Conservation (phyloP, 2,329 filamentous ascomycete genomes). For the Tolypocladium tropicale region DNA sequence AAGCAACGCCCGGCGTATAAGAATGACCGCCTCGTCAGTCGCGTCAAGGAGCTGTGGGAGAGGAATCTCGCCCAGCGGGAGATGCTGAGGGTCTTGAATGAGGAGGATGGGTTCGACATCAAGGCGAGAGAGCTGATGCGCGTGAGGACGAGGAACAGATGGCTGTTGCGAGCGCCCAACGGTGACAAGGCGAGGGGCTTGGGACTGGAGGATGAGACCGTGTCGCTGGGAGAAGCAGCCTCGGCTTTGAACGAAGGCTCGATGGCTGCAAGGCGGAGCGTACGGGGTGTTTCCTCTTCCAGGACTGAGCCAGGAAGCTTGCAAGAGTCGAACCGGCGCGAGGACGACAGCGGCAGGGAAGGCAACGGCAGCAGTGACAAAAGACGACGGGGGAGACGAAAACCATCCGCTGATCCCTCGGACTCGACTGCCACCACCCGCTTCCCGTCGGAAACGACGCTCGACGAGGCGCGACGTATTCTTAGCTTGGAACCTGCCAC, state of each 20-base stretch:
- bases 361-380: slow-evolving; percentile 5
- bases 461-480: slow-evolving; percentile 66
- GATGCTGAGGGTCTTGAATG: slow-evolving; percentile 60
- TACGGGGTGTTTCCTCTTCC: not conserved
- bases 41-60: slow-evolving; percentile 71
- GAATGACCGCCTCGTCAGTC: slow-evolving; percentile 53
- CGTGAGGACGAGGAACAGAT: slow-evolving; percentile 58
- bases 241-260: slow-evolving; percentile 1
- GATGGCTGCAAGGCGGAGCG: not conserved
- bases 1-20: slow-evolving; percentile 65
- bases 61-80: slow-evolving; percentile 60
- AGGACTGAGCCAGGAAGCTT: not conserved
- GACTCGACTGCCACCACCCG: slow-evolving; percentile 62
- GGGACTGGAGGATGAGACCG: slow-evolving; percentile 5
- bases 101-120: slow-evolving; percentile 61
- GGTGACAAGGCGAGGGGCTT: slow-evolving; percentile 36
- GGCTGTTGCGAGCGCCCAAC: slow-evolving; percentile 53
- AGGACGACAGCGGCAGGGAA: not conserved
- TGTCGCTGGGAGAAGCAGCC: slow-evolving; percentile 6
- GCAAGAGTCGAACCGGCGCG: not conserved
- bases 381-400: slow-evolving; percentile 57
- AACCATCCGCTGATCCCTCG: slow-evolving; percentile 55
- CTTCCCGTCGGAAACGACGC: slow-evolving; percentile 73
- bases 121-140: slow-evolving; percentile 61
- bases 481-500: slow-evolving; percentile 51